Percentiles rank a stretch among this genome's conserved stretches.
Conservation (phyloP, 805 yeast genomes). For the Saccharomyces jurei region DNA sequence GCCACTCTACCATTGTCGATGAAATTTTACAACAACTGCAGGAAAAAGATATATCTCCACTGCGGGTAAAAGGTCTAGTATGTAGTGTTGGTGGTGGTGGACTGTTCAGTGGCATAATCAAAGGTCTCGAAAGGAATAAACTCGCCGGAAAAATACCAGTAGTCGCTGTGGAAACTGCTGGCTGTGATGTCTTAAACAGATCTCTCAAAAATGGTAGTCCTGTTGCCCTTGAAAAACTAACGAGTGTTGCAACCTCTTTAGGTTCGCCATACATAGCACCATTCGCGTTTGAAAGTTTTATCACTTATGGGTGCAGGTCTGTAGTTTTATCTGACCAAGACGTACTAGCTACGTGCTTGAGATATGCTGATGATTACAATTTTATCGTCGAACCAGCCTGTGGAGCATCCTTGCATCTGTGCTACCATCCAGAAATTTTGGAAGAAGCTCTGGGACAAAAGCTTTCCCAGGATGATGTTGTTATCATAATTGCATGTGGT, state of each 20-base stretch:
- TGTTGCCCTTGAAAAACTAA: constrained; percentile 35
- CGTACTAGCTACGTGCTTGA: constrained; percentile 42
- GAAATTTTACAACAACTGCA: constrained; percentile 30
- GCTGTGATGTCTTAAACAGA: constrained; percentile 47
- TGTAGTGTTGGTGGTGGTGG: constrained; percentile 56
- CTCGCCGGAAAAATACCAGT: constrained; percentile 32
- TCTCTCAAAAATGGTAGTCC: constrained; percentile 40
- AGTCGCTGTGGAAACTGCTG: constrained; percentile 18
- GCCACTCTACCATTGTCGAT: constrained; percentile 41
- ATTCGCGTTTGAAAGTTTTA: constrained; percentile 37
- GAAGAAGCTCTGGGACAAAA: constrained; percentile 17
- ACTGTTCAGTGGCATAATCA: constrained; percentile 41
- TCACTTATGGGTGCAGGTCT: constrained; percentile 32
- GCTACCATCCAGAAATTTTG: constrained; percentile 26
- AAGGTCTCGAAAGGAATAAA: constrained; percentile 34
- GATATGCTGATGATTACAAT: constrained; percentile 41
- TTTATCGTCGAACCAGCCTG: constrained; percentile 61
- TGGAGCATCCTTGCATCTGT: constrained; percentile 54
- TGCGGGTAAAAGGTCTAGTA: constrained; percentile 36
- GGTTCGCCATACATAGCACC: constrained; percentile 50
- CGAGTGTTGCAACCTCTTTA: constrained; percentile 50
- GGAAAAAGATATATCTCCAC: constrained; percentile 12
- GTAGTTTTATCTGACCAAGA: constrained; percentile 43
- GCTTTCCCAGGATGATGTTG: constrained; percentile 33
- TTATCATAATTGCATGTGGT: constrained; percentile 52